Conservation (phyloP, 1,284 basidiomycete genomes). For the Rhodotorula sp. region DNA sequence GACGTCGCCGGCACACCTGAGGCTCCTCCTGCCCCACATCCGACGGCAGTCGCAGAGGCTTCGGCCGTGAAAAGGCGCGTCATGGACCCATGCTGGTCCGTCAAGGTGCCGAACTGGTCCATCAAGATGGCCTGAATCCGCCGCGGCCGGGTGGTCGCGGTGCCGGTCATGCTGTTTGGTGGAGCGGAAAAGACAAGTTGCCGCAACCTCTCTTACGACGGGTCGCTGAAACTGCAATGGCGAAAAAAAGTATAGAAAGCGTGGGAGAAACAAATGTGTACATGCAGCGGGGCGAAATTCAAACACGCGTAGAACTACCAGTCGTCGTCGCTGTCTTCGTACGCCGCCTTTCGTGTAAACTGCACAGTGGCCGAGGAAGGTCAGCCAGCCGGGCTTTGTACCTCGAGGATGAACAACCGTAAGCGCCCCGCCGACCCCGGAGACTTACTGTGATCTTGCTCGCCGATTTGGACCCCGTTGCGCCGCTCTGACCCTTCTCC, state of each 20-base stretch:
- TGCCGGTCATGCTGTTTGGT: background rate
- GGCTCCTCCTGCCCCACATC: background rate
- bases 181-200: background rate
- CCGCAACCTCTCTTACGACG: too few species aligned
- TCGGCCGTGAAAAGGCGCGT: background rate
- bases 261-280: too few species aligned
- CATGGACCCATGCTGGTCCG: constrained; percentile 45
- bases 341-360: constrained; percentile 69
- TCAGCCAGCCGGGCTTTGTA: constrained; percentile 40
- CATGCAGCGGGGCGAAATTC: background rate
- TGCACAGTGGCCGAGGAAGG: constrained; percentile 45
- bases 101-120: constrained; percentile 53
- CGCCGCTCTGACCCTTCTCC: constrained; percentile 57
- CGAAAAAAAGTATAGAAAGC: too few species aligned
- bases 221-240: background rate
- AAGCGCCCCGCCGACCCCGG: too few species aligned
- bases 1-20: background rate
- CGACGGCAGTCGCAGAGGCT: background rate
- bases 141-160: background rate
- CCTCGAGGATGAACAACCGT: too few species aligned
- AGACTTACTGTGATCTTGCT: constrained; percentile 66
- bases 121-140: constrained; percentile 60
- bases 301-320: constrained; percentile 51
- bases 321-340: constrained; percentile 61
- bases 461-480: constrained; percentile 55